A percentile compares a stretch with the other conserved stretches of the same genome.
phyloP scores from a whole-genome alignment of 1,284 basidiomycete species.

The Cutaneotrichosporon arboriforme region DNA sequence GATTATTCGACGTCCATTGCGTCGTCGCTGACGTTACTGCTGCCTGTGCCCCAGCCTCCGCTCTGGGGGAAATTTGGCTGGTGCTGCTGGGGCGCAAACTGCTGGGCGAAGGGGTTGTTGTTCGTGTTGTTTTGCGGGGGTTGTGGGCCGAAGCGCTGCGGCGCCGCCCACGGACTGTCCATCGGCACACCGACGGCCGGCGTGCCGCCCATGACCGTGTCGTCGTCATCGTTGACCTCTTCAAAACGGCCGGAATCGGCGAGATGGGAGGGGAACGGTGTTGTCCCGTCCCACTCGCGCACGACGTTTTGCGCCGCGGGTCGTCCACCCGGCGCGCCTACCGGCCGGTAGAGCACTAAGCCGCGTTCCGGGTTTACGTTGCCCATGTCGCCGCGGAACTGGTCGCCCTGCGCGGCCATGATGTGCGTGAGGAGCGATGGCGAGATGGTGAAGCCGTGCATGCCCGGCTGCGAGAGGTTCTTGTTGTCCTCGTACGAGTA shows the following conservation, averaged over 20 bases:
- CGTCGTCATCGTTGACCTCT: conserved; percentile 15
- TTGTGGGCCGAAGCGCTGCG: too few relatives aligned
- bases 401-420: conserved; percentile 31
- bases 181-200: conserved; percentile 1
- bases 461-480: conserved; percentile 38
- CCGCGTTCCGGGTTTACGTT: conserved; percentile 18
- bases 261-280: not conserved
- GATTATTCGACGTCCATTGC: conserved; percentile 12
- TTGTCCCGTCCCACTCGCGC: conserved; percentile 9
- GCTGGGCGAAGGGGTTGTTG: too few relatives aligned
- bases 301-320: conserved; percentile 12
- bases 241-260: conserved; percentile 9
- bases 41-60: not conserved
- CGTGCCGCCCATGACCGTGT: conserved; percentile 4
- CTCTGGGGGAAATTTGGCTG: too few relatives aligned
- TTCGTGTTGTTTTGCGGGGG: too few relatives aligned
- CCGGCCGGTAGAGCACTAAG: conserved; percentile 37
- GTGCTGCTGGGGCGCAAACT: too few relatives aligned
- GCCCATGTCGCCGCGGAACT: conserved; percentile 6
- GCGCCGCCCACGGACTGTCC: not conserved
- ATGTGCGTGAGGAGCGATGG: conserved; percentile 44
- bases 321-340: conserved; percentile 21
- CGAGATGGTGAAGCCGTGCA: conserved; percentile 39
- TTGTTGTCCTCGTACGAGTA: conserved; percentile 16
- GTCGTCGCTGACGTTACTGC: conserved; percentile 1